Percentiles rank a stretch among this genome's conserved stretches.
Conservation (phyloP, 805 yeast species). For the Teunomyces pallodes region DNA sequence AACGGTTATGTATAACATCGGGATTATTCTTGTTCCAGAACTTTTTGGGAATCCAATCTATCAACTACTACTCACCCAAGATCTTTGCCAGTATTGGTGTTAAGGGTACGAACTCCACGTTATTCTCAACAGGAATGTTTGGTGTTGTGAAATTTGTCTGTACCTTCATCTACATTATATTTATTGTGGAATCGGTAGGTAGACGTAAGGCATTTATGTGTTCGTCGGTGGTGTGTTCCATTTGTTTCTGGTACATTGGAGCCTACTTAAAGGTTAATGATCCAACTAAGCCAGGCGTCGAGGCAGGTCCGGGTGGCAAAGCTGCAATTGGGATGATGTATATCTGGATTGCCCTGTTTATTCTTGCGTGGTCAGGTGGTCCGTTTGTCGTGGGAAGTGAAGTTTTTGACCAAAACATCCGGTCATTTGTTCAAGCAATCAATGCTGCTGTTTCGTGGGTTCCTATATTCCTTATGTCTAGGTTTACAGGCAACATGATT, state of each 20-base stretch:
- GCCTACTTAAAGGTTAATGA: conserved; percentile 33
- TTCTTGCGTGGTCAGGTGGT: conserved; percentile 40
- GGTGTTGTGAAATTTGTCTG: conserved; percentile 39
- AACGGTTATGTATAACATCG: conserved; percentile 31
- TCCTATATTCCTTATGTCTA: conserved; percentile 36
- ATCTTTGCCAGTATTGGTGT: conserved; percentile 36
- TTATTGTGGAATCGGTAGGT: conserved; percentile 36
- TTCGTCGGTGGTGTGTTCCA: conserved; percentile 30
- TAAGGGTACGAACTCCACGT: conserved; percentile 34
- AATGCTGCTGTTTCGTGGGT: conserved; percentile 42
- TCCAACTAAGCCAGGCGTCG: conserved; percentile 29
- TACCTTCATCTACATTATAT: conserved; percentile 31
- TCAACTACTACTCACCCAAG: conserved; percentile 38
- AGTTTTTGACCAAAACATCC: conserved; percentile 38
- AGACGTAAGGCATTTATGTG: conserved; percentile 35
- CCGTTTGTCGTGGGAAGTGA: conserved; percentile 41
- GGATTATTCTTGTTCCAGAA: conserved; percentile 35
- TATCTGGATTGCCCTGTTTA: conserved; percentile 41
- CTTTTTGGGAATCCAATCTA: conserved; percentile 40
- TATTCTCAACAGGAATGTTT: conserved; percentile 40
- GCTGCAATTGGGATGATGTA: conserved; percentile 42
- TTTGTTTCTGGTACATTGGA: conserved; percentile 42
- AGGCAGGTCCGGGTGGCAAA: conserved; percentile 38
- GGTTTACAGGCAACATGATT: conserved; percentile 35
- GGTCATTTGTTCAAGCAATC: conserved; percentile 40